phyloP scores from a whole-genome alignment of 345 rosid genomes.

The Viola odorata region DNA sequence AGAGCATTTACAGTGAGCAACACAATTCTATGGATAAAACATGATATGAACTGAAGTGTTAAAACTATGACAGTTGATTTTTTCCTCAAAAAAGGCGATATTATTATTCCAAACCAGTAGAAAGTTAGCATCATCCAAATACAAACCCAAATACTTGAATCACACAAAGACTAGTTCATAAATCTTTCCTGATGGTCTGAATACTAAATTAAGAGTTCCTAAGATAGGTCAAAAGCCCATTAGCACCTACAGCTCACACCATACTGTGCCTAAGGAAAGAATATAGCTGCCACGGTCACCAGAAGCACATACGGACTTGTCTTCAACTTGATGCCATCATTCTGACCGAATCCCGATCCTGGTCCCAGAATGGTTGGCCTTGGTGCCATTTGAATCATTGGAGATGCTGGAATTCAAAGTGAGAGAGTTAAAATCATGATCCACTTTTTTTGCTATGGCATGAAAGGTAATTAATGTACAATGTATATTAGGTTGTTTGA shows the following conservation, averaged over 20 bases:
- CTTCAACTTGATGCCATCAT: conserved; percentile 25
- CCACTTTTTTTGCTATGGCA: too few relatives aligned
- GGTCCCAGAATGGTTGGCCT: conserved; percentile 38
- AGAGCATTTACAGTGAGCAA: too few relatives aligned
- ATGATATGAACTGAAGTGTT: too few relatives aligned
- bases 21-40: too few relatives aligned
- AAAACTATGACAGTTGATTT: background rate
- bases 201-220: background rate
- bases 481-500: too few relatives aligned
- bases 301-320: conserved; percentile 18
- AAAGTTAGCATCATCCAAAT: background rate
- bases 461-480: background rate
- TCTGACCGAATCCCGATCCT: conserved; percentile 34
- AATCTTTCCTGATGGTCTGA: background rate
- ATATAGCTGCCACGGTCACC: conserved; percentile 21
- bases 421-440: background rate
- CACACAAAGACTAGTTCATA: background rate
- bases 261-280: background rate
- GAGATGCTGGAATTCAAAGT: conserved; percentile 35
- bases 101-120: background rate
- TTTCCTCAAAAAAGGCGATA: background rate
- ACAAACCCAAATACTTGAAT: conserved; percentile 3
- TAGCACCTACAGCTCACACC: background rate
- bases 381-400: conserved; percentile 39
- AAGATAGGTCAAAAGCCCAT: background rate